phyloP scores from a whole-genome alignment of 257 asterid species.

The Nicotiana noctiflora region DNA sequence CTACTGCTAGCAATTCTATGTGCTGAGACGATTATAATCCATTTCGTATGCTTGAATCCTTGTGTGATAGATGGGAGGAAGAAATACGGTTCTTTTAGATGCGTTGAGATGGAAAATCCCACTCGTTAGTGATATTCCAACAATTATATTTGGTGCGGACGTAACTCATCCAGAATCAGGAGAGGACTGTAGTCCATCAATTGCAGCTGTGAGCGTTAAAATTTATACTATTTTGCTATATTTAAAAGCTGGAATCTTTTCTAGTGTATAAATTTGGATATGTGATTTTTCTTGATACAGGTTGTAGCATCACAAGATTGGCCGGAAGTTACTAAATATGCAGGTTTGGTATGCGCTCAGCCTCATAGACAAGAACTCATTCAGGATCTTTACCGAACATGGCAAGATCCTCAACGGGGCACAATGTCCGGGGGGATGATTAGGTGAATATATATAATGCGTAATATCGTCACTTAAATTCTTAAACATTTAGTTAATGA shows the following conservation, averaged over 20 bases:
- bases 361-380: conserved; percentile 96
- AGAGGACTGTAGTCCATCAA: conserved; percentile 93
- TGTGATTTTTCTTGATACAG: conserved; percentile 23
- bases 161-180: conserved; percentile 98
- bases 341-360: conserved; percentile 96
- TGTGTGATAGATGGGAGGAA: conserved; percentile 87
- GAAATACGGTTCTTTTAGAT: conserved; percentile 83
- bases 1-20: background rate
- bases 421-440: conserved; percentile 98
- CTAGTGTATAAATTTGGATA: background rate
- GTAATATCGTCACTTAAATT: background rate
- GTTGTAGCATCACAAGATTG: conserved; percentile 99
- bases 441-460: conserved; percentile 32
- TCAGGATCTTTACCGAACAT: conserved; percentile 88
- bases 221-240: no score
- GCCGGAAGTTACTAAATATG: conserved; percentile 99
- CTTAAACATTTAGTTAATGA: background rate
- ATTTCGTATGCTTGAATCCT: background rate
- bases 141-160: conserved; percentile 96
- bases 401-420: conserved; percentile 95
- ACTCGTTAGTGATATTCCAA: conserved; percentile 90
- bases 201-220: conserved; percentile 93
- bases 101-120: conserved; percentile 93
- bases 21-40: background rate
- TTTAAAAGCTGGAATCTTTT: conserved; percentile 6